Evolutionary conservation across 306 rosid genomes (phyloP), one percentile per base, ranked within the genome.

Genomic region (Prinsepia uniflora): DNA sequence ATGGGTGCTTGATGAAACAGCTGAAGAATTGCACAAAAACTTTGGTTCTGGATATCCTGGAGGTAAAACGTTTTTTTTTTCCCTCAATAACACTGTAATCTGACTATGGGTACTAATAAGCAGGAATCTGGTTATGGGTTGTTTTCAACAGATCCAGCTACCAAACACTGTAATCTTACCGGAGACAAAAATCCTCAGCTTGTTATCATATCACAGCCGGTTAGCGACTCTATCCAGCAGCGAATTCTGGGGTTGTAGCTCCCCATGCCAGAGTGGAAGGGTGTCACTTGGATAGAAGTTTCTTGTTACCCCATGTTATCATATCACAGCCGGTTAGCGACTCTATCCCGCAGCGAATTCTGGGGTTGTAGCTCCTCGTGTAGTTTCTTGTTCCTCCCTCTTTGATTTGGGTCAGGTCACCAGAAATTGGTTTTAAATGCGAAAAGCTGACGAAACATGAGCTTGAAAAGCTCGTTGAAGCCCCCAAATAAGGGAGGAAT

Each of bases 31-130:
- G 76, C 85, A 85, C 20, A 87, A 84, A 72, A 82, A 84, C 75
- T 93, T 88, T 82, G 98, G 98, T 62, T 93, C 97, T 77, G 98
- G 98, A 63, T 93, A 93, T 80, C 97, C 98, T 48, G 98, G 88
- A 87, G 98, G 98, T 92, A 63, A 73, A 78, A 75, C 17, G 42
- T 72, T 58, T 60, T n/a, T 15, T n/a, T 53, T 45, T 22, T 13
- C 14, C n/a, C 30, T 15, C 53, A 22, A 24, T 30, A 7, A 43
- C 40, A 72, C 68, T 57, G 72, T 67, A 30, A 41, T 12, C 57
- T 57, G 64, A n/a, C 18, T 53, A 52, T 72, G 61, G 40, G 41
- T 59, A 4, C 52, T 72, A 13, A 13, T 78, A 50, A 18, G n/a
- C 58, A 72, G 65, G 61, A 55, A 19, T 72, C 40, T 69, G 66